Evolutionary conservation across 2,329 filamentous ascomycete species (phyloP), one percentile per base, ranked within the genome.

Genomic region (Cyphellophora europaea): DNA sequence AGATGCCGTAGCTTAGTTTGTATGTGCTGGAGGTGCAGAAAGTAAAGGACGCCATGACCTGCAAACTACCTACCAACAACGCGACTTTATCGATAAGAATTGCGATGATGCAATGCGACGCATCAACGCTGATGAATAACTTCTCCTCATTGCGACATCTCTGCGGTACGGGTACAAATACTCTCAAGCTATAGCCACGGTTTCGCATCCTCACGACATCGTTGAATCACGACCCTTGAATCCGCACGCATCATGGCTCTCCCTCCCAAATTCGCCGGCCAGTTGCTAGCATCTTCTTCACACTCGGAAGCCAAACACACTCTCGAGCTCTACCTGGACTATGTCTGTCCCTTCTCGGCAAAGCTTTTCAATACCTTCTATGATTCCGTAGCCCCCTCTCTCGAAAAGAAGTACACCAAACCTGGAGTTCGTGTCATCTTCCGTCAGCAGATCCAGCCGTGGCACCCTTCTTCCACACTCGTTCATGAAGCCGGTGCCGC

Each of bases 361-460:
- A 82, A 81, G 52, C 62, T 87, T 51, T 95, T 91, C 73, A 74
- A 78, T 44, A 89, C 82, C 2, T 62, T 95, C 49, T 79, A 80
- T 60, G 65, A 59, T 38, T 61, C 67, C 18, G 73, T 93, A 39
- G 66, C 74, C 40, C 79, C 83, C 1, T 57, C 74, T 31, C 68
- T 93, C 48, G 66, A 70, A 42, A 50, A 67, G 32, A 77, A 77
- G 50, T 77, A 82, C 44, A 49, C 63, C 15, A 68, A 65, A 40
- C 45, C 47, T 4, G 70, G 69, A 42, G 63, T 94, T 3, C 71
- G 62, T 49, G 68, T 93, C 49, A 74, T 96, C 52, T 84, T 95
- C 68, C 81, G 88, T 32, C 88, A 89, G 57, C 87, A 94, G 57
- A 76, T 95, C 52, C 87, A 94, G 65, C 86, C 87, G 11, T 94